phyloP scores from a whole-genome alignment of 2,329 filamentous ascomycete genomes.

The Colletotrichum higginsianum region DNA sequence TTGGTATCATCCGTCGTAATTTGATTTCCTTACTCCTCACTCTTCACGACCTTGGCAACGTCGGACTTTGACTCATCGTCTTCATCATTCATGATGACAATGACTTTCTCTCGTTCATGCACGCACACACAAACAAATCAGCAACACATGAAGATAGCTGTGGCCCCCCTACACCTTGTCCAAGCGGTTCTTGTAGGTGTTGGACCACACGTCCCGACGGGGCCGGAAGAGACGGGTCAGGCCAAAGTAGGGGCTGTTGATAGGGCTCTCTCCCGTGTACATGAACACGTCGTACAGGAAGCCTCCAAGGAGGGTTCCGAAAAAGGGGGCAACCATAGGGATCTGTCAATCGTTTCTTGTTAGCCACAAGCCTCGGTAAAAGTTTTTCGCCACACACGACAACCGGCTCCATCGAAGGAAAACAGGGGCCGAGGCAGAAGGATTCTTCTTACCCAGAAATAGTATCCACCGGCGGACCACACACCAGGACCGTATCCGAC shows the following conservation, averaged over 20 bases:
- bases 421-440: slow-evolving; percentile 19
- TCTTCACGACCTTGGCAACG: neutral
- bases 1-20: slow-evolving; percentile 7
- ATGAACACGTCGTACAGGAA: slow-evolving; percentile 78
- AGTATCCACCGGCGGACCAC: slow-evolving; percentile 77
- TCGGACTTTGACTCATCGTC: neutral
- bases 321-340: slow-evolving; percentile 80
- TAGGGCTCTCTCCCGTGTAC: slow-evolving; percentile 78
- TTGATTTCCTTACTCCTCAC: neutral
- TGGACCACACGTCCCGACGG: slow-evolving; percentile 51
- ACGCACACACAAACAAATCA: slow-evolving; percentile 5
- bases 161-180: slow-evolving; percentile 16
- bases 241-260: slow-evolving; percentile 78
- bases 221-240: slow-evolving; percentile 65
- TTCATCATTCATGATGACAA: neutral
- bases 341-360: slow-evolving; percentile 60
- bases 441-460: slow-evolving; percentile 74
- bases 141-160: too few relatives aligned
- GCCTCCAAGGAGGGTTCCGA: slow-evolving; percentile 74
- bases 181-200: slow-evolving; percentile 39
- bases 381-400: slow-evolving; percentile 9
- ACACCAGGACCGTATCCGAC: slow-evolving; percentile 78
- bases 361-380: slow-evolving; percentile 14
- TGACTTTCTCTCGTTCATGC: neutral
- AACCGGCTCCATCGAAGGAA: slow-evolving; percentile 7